A percentile compares a stretch with the other conserved stretches of the same genome.
These are phyloP conservation scores for Myochromella boudieri DNA, from an alignment of 768 basidiomycete species.

Conservation along the genomic window DNA sequence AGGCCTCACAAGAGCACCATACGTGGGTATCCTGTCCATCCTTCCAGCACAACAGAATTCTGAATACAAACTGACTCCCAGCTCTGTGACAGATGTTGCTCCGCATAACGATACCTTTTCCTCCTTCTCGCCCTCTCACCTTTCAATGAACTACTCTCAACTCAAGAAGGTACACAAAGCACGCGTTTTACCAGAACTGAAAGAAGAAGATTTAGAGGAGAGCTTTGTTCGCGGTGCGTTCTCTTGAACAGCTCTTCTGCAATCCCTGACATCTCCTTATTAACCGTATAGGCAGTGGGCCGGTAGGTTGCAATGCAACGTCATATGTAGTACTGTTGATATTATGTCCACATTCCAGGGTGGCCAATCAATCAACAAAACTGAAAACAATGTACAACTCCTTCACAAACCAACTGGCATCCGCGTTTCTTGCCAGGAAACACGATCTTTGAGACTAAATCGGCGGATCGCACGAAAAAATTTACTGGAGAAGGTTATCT, in stretches of 20 bases:
- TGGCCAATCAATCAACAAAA: slow-evolving; percentile 97
- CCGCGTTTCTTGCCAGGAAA: slow-evolving; percentile 85
- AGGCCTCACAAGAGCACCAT: slow-evolving; percentile 28
- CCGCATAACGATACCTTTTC: slow-evolving; percentile 26
- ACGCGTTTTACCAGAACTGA: slow-evolving; percentile 64
- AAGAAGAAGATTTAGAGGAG: slow-evolving; percentile 84
- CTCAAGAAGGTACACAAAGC: slow-evolving; percentile 68
- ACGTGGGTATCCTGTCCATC: slow-evolving; percentile 17
- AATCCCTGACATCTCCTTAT: neutral
- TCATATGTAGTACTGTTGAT: slow-evolving; percentile 21
- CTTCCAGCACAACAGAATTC: slow-evolving; percentile 5
- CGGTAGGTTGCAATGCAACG: slow-evolving; percentile 40
- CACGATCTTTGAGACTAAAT: slow-evolving; percentile 80
- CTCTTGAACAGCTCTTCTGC: no score
- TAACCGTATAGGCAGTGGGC: slow-evolving; percentile 68
- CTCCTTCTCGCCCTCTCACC: slow-evolving; percentile 19
- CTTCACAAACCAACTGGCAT: slow-evolving; percentile 88
- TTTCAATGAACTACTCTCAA: slow-evolving; percentile 58
- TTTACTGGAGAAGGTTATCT: slow-evolving; percentile 67
- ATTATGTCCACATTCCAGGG: slow-evolving; percentile 46
- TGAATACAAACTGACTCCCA: slow-evolving; percentile 25
- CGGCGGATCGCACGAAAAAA: slow-evolving; percentile 72
- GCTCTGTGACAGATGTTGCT: slow-evolving; percentile 36
- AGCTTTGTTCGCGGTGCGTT: slow-evolving; percentile 77
- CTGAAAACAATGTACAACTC: slow-evolving; percentile 87